Percentiles rank a stretch among this genome's conserved stretches.
phyloP scores from a whole-genome alignment of 1,284 basidiomycete genomes.

The Ganoderma leucocontextum region DNA sequence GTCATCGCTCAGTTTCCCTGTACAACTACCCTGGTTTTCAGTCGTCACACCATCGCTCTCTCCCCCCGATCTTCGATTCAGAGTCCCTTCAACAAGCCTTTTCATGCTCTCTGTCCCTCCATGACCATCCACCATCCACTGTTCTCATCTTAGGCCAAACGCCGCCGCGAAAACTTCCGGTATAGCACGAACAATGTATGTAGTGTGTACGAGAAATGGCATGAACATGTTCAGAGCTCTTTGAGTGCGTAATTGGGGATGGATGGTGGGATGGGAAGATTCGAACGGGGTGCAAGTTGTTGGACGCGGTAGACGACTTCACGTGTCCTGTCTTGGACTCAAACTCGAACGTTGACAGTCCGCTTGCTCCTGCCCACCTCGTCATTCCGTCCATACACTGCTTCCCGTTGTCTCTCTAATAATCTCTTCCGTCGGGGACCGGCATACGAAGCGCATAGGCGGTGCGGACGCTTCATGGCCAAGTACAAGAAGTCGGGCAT shows the following conservation, averaged over 20 bases:
- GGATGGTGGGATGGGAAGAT: background rate
- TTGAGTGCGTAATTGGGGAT: background rate
- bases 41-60: background rate
- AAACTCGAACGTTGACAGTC: background rate
- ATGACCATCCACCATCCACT: conserved; percentile 7
- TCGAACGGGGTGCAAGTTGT: background rate
- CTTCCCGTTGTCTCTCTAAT: background rate
- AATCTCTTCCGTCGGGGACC: background rate
- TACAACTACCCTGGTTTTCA: background rate
- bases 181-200: conserved; percentile 18
- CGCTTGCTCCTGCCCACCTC: background rate
- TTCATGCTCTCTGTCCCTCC: background rate
- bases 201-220: conserved; percentile 4
- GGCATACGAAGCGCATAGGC: background rate
- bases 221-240: background rate
- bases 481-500: conserved; percentile 40
- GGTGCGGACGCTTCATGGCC: conserved; percentile 32
- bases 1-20: background rate
- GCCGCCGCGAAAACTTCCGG: background rate
- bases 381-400: background rate
- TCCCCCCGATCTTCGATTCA: background rate
- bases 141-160: background rate
- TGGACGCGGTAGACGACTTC: conserved; percentile 14
- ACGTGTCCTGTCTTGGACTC: conserved; percentile 13
- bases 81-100: background rate